Base-by-base conservation (phyloP, 164 flowering plant genomes). In the Santalum album region DNA sequence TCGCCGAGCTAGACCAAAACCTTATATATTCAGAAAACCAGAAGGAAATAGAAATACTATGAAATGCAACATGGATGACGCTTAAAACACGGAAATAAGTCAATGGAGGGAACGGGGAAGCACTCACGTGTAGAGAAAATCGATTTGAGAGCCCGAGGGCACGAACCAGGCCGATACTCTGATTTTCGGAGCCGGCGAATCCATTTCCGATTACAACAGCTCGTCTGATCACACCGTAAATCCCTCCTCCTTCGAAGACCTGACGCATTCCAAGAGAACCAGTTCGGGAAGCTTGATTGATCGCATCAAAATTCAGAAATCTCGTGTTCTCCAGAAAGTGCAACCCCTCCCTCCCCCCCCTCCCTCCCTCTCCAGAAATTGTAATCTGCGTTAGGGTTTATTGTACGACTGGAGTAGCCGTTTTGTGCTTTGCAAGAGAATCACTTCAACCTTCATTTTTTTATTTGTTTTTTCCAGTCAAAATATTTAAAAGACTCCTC, bases 131-230 rank as follows among this genome's bases (percentile, higher is more conserved):
- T 32, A 68, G 18, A 18, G 63, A 53, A 16, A 57, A 57, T 32
- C 68, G 65, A 47, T 44, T 43, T n/a, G 65, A 55, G 63, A 72
- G 70, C 54, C 76, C 76, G 5, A 72, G 65, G 42, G 73, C 68
- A 10, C 73, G 70, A 49, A 69, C 67, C 54, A 72, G 49, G 20
- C 76, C 76, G 24, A 72, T 25, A 55, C 72, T 54, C 55, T 72
- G 76, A 52, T 59, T 72, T 60, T 72, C 76, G 0, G 76, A 59
- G 42, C 76, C 76, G n/a, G 73, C 51, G 58, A 59, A 59, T 20
- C 76, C 76, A 27, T 72, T 72, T 11, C 76, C 73, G 48, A 72
- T 62, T 0, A 72, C 62, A 34, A 72, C 58, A 18, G 65, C 73
- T 16, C 76, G 70, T 19, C 50, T 58, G 29, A 68, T 63, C 1